Evolutionary conservation across 2,329 filamentous ascomycete species (phyloP), one percentile per base, ranked within the genome.

Genomic region (Phialophora verrucosa): DNA sequence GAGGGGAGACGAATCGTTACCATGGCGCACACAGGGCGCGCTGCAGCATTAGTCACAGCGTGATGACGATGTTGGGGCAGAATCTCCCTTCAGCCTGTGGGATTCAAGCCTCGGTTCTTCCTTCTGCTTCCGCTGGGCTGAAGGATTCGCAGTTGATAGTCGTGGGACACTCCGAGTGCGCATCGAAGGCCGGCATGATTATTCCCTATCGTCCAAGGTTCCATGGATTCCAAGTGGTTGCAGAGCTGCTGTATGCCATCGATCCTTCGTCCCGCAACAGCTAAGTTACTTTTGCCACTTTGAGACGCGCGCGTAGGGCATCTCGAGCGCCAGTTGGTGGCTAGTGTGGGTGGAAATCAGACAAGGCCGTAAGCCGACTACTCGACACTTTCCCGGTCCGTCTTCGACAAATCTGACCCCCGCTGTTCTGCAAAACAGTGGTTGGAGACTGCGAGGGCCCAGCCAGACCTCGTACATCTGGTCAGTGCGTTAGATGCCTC

Each of bases 91-190:
- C 25, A 35, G 29, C 31, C 23, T 29, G 47, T 32, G 35, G 47
- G 31, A 53, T 42, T 42, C 27, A 6, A 42, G 23, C 49, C 20
- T 60, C 29, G 47, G 29, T 23, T 38, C 49, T 10, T 27, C 47
- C 58, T 25, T 35, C 49, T 38, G 4, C 20, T 23, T 51, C 31
- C 12, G 27, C 53, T n/a, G 12, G 58, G 51, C 32, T 32, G 31
- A 61, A 20, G 14, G 29, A 32, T 51, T 20, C 49, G 11, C 17
- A 17, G 5, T 10, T 8, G 23, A 29, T 31, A 4, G 58, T 32
- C 59, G 49, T 61, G 59, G 59, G 29, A 44, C 47, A 14, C 49
- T 53, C 59, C 49, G 47, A 53, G 49, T n/a, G n/a, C 25, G 53
- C 53, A 35, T 35, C 11, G 23, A 51, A 35, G 29, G 29, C 23